phyloP scores from a whole-genome alignment of 257 asterid genomes.

The Lycium ferocissimum region DNA sequence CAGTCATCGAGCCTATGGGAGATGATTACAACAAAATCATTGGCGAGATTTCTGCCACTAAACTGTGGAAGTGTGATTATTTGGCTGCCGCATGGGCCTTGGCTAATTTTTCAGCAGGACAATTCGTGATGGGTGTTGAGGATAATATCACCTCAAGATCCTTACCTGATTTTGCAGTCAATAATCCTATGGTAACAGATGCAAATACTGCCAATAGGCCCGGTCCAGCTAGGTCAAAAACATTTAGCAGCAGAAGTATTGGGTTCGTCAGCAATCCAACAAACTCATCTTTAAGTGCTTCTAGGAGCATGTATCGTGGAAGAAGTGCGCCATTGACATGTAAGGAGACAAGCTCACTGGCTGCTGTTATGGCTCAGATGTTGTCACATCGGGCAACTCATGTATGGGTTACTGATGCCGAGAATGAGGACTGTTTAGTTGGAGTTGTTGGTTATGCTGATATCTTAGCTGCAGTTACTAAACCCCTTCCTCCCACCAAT shows the following conservation, averaged over 20 bases:
- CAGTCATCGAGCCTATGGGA: slow-evolving; percentile 72
- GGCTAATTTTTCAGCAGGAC: slow-evolving; percentile 87
- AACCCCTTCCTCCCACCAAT: slow-evolving; percentile 52
- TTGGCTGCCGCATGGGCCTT: slow-evolving; percentile 91
- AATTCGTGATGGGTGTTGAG: slow-evolving; percentile 93
- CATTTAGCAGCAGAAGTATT: slow-evolving; percentile 78
- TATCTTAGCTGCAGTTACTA: slow-evolving; percentile 79
- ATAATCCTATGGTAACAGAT: slow-evolving; percentile 39
- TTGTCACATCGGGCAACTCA: slow-evolving; percentile 91
- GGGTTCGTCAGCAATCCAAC: slow-evolving; percentile 68
- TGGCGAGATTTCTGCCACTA: slow-evolving; percentile 88
- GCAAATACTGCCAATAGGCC: slow-evolving; percentile 44
- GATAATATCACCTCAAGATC: slow-evolving; percentile 57
- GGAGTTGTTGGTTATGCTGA: slow-evolving; percentile 95
- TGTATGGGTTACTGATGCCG: slow-evolving; percentile 94
- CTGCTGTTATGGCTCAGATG: slow-evolving; percentile 99
- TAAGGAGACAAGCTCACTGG: slow-evolving; percentile 76
- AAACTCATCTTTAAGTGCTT: slow-evolving; percentile 51
- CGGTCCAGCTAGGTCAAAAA: slow-evolving; percentile 45
- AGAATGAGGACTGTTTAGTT: slow-evolving; percentile 71
- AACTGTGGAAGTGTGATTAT: slow-evolving; percentile 91
- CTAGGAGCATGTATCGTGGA: slow-evolving; percentile 90
- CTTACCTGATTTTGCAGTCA: slow-evolving; percentile 45
- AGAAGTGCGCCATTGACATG: slow-evolving; percentile 94
- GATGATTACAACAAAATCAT: slow-evolving; percentile 68